Evolutionary conservation across 2,329 filamentous ascomycete species (phyloP), one percentile per base, ranked within the genome.

Genomic region (Hypoxylon sp.): DNA sequence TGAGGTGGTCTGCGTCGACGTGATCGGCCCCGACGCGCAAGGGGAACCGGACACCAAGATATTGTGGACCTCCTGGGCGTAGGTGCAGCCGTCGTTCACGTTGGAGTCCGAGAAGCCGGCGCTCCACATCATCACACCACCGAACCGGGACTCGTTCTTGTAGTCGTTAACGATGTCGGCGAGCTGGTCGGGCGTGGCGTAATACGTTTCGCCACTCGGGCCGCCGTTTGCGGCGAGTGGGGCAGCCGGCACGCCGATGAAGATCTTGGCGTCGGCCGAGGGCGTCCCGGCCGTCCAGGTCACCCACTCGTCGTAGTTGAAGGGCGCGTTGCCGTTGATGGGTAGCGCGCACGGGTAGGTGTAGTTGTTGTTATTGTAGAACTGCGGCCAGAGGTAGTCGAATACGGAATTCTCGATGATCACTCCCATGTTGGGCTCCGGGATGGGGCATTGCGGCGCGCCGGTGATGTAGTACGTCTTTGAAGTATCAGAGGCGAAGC

Each of bases 381-480:
- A 82, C 68, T 83, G 81, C 17, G 82, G 72, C 66, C 77, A 82
- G 6, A 83, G 69, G 49, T 75, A 74, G 64, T 82, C 80, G 60
- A 81, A 82, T 39, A 70, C 61, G 69, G 77, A n/a, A 24, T 76
- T 74, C 26, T 70, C 72, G 49, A 82, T 76, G 19, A 79, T 74
- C 11, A 68, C 67, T 20, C 76, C 75, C 73, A 82, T 78, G 61
- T 81, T 79, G 1, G 74, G 76, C 54, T 82, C 81, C 0, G 81
- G 80, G n/a, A 81, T 74, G 1, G 77, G 73, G 59, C 81, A 83
- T 58, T 82, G 81, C 0, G 81, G 81, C 3, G 80, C 79, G 4
- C 79, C 80, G n/a, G 79, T 80, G 64, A 87, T 80, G 67, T 82
- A 79, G 64, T 80, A 82, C 7, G 68, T 71, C 47, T 76, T 74